phyloP scores from a whole-genome alignment of 495 filamentous ascomycete genomes.

The Penicillium ochrochloron region DNA sequence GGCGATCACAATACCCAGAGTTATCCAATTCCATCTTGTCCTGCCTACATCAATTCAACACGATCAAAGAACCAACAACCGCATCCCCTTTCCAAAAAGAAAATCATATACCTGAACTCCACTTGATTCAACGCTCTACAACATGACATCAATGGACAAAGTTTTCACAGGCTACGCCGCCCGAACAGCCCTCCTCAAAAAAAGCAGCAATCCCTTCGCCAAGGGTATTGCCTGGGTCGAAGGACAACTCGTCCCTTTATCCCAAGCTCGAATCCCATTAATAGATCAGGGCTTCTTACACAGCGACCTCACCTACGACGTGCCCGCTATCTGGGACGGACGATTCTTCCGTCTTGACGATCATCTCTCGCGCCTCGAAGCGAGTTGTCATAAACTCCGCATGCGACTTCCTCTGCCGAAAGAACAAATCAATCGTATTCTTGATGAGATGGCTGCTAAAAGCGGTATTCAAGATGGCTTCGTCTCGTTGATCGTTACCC shows the following conservation, averaged over 20 bases:
- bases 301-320: neutral
- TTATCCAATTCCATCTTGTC: neutral
- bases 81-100: neutral
- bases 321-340: neutral
- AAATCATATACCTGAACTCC: neutral
- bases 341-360: slow-evolving; percentile 2
- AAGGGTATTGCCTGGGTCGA: neutral
- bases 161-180: neutral
- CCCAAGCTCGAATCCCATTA: neutral
- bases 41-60: neutral
- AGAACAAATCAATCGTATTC: neutral
- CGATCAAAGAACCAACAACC: neutral
- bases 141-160: neutral
- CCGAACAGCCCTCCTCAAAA: neutral
- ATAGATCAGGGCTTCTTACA: neutral
- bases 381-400: neutral
- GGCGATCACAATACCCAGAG: neutral
- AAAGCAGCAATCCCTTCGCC: neutral
- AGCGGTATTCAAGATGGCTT: neutral
- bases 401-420: neutral
- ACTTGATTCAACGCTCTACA: neutral
- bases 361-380: neutral
- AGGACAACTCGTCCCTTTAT: neutral
- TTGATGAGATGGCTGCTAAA: neutral
- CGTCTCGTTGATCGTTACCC: neutral